These are phyloP conservation scores for Pneumocystis jirovecii DNA, from an alignment of 1,139 yeast species.

Conservation along the genomic window DNA sequence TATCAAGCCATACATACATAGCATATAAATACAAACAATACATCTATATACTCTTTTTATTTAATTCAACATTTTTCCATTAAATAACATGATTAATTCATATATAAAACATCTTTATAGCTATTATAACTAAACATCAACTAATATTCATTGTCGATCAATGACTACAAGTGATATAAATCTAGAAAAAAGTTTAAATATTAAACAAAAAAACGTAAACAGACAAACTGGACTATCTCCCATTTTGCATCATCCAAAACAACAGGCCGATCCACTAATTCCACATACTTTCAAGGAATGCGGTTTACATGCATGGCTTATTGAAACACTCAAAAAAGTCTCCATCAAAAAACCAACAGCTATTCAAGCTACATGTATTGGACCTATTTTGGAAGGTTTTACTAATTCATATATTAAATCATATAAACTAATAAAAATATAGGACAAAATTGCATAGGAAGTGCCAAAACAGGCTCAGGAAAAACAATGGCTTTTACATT, in stretches of 20 bases:
- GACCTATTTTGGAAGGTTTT: slow-evolving; percentile 50
- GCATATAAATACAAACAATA: no score
- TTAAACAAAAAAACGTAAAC: background rate
- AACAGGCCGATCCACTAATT: background rate
- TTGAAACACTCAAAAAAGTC: slow-evolving; percentile 68
- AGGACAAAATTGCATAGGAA: slow-evolving; percentile 85
- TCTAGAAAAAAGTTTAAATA: background rate
- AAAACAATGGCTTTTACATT: slow-evolving; percentile 95
- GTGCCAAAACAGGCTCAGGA: slow-evolving; percentile 97
- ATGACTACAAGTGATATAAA: background rate
- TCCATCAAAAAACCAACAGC: slow-evolving; percentile 69
- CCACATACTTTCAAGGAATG: slow-evolving; percentile 36
- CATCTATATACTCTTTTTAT: no score
- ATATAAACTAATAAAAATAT: background rate
- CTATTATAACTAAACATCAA: no score
- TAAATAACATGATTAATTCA: no score
- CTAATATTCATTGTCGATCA: background rate
- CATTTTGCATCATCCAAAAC: background rate
- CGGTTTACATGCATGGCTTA: slow-evolving; percentile 78
- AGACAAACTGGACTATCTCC: background rate
- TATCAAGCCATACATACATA: no score
- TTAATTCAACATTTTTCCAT: no score
- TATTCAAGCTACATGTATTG: slow-evolving; percentile 80
- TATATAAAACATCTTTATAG: no score
- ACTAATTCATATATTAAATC: background rate